A percentile compares a stretch with the other conserved stretches of the same genome.
phyloP scores from a whole-genome alignment of 116 monocot species.

The Zostera marina region DNA sequence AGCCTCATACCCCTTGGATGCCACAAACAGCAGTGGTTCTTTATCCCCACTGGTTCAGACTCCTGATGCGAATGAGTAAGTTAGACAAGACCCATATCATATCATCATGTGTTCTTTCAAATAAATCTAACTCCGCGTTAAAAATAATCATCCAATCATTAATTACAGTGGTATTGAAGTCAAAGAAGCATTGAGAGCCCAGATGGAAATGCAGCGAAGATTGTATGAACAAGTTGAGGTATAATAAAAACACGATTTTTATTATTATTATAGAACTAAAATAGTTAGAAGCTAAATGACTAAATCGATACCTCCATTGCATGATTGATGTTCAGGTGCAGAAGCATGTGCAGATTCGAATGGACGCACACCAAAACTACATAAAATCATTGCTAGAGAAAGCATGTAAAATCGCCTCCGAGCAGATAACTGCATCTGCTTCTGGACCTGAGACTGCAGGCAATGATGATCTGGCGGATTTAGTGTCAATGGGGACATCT shows the following conservation, averaged over 20 bases:
- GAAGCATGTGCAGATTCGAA: conserved; percentile 52
- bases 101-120: neutral
- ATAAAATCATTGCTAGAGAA: conserved; percentile 35
- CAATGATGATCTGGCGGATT: conserved; percentile 23
- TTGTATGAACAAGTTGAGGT: conserved; percentile 92
- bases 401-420: conserved; percentile 43
- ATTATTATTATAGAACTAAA: too few relatives aligned
- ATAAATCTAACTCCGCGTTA: neutral
- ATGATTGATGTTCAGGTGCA: conserved; percentile 37
- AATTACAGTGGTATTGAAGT: conserved; percentile 81
- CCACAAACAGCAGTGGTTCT: conserved; percentile 32
- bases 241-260: neutral
- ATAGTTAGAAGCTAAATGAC: too few relatives aligned
- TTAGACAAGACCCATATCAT: neutral
- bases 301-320: neutral
- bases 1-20: conserved; percentile 52
- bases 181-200: conserved; percentile 82
- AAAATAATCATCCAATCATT: neutral
- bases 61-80: conserved; percentile 90
- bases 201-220: conserved; percentile 92
- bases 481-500: conserved; percentile 15
- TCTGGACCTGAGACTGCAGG: conserved; percentile 11
- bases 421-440: conserved; percentile 27
- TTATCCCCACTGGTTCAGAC: conserved; percentile 52
- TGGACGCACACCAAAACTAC: conserved; percentile 11